phyloP scores from a whole-genome alignment of 2,329 filamentous ascomycete genomes.

The Chrysoporthe austroafricana region DNA sequence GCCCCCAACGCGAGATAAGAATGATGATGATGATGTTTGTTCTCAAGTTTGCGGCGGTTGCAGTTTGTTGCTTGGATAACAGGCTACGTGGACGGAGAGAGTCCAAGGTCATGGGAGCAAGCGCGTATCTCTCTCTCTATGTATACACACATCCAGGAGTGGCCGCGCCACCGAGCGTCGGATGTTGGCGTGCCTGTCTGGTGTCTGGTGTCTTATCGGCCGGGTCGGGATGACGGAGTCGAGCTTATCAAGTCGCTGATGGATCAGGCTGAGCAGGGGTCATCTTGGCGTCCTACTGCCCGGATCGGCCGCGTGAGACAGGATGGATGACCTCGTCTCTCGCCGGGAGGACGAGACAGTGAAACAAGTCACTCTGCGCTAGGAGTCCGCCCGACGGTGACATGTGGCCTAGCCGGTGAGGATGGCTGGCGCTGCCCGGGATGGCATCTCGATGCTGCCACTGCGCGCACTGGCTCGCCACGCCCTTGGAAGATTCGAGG shows the following conservation, averaged over 20 bases:
- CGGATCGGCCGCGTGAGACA: slow-evolving; percentile 5
- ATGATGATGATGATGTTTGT: not conserved
- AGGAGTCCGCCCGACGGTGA: not conserved
- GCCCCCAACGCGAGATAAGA: not conserved
- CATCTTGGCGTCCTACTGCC: not conserved
- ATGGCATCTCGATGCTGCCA: not conserved
- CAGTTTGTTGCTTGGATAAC: slow-evolving; percentile 13
- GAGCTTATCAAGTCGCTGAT: slow-evolving; percentile 9
- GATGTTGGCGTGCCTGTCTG: not conserved
- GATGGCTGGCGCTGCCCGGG: not conserved
- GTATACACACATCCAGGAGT: slow-evolving; percentile 3
- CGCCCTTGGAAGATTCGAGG: not conserved
- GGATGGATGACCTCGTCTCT: slow-evolving; percentile 1
- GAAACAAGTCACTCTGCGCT: slow-evolving; percentile 2
- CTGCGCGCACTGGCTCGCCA: not conserved
- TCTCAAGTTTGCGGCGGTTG: slow-evolving; percentile 1
- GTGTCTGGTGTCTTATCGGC: slow-evolving; percentile 10
- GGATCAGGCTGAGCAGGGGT: slow-evolving; percentile 8
- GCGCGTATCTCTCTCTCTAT: not conserved
- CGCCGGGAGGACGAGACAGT: not conserved
- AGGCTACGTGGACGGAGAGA: not conserved
- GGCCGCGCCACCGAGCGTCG: not conserved
- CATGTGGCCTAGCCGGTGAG: not conserved
- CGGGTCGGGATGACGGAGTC: slow-evolving; percentile 11
- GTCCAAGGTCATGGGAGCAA: not conserved